Evolutionary conservation across 306 rosid species (phyloP), one percentile per base, ranked within the genome.

Genomic region (Vicia sativa): DNA sequence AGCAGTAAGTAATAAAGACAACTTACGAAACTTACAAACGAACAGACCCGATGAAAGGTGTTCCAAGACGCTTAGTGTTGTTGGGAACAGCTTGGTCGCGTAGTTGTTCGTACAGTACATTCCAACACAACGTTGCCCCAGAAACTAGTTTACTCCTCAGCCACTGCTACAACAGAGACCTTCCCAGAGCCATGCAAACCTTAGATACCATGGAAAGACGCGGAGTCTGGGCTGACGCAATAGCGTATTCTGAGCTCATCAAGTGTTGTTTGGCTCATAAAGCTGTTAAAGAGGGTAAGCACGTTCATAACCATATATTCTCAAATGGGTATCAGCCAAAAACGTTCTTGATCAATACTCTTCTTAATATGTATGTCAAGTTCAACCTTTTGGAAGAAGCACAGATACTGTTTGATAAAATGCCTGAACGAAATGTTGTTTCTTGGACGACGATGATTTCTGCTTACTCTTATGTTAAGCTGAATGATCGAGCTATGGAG

Each of bases 371-470:
- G 98, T 89, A 87, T 14, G 90, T 82, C 0, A 92, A 84, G 65
- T 86, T 90, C 61, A 75, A 71, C 64, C 75, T 89, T 14, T 67
- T 87, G 76, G 89, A 84, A 25, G 90, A 92, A 66, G 98, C 96
- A 16, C 79, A 66, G 29, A 9, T 56, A 1, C 61, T 92, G 91
- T 92, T 87, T 52, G 88, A 92, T 43, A 31, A 81, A 87, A 92
- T 92, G 96, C 86, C 82, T 60, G 90, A 84, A 13, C 78, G 96
- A 43, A 86, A 92, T 42, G 93, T 92, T 18, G 81, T 92, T 58
- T 86, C 96, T 0, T 92, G 96, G 96, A 87, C 96, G 0, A 89
- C 96, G 0, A 78, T 89, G 63, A 86, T 89, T 64, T 78, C 91
- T 5, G 91, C 96, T 66, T 92, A 84, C 28, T 78, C 89, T 49